A percentile compares a stretch with the other conserved stretches of the same genome.
Conservation (phyloP, 2,329 filamentous ascomycete genomes). For the Apiospora arundinis region DNA sequence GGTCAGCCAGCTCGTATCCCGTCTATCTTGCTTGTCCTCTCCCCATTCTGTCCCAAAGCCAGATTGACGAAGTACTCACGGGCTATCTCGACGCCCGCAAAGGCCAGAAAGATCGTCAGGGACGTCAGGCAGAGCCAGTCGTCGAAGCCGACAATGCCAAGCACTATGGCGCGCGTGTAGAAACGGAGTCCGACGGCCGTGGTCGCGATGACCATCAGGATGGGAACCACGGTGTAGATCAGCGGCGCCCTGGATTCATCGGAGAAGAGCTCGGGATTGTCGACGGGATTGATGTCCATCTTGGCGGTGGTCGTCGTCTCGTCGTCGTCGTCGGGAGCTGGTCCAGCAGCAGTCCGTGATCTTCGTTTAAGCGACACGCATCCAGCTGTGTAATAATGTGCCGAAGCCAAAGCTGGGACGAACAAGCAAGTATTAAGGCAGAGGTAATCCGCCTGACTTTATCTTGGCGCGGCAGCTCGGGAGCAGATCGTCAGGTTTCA, state of each 20-base stretch:
- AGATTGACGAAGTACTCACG: neutral
- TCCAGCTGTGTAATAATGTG: too few species aligned
- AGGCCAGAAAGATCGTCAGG: neutral
- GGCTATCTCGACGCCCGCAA: neutral
- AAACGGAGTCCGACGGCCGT: neutral
- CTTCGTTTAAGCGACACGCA: too few species aligned
- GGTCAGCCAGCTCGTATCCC: neutral
- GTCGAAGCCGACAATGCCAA: neutral
- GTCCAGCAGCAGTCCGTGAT: neutral
- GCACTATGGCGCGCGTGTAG: conserved; percentile 7
- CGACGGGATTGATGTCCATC: conserved; percentile 11
- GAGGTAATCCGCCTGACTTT: too few species aligned
- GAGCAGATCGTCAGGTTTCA: too few species aligned
- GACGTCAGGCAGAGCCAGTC: conserved; percentile 8
- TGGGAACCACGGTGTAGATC: neutral
- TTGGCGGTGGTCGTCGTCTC: neutral
- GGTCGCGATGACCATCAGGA: neutral
- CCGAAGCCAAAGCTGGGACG: too few species aligned
- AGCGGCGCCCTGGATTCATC: neutral
- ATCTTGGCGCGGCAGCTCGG: too few species aligned
- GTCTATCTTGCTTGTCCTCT: too few species aligned
- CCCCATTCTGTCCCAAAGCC: neutral
- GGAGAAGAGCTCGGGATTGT: conserved; percentile 11
- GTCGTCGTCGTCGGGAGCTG: neutral
- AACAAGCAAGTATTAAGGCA: too few species aligned